Evolutionary conservation across 495 filamentous ascomycete species (phyloP).

Genomic region (Ramalina intermedia): DNA sequence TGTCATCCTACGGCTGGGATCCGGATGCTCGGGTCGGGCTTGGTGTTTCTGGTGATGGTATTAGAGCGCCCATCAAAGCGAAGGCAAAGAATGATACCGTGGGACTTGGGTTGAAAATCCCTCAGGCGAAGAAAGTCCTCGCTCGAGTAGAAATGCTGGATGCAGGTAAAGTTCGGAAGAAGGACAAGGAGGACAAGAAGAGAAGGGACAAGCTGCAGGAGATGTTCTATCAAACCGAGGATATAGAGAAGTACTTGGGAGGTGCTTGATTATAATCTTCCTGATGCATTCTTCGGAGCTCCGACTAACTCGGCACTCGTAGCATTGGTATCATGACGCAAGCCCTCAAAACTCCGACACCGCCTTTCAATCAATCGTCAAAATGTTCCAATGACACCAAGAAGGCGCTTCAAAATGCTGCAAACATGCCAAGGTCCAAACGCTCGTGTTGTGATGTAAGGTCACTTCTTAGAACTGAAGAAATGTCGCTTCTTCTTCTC

Average conservation of each 20-base stretch:
- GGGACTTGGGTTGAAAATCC: conserved; percentile 47
- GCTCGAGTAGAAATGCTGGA: conserved; percentile 40
- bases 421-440: background rate
- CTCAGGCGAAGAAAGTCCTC: conserved; percentile 20
- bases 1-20: conserved; percentile 75
- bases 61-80: conserved; percentile 58
- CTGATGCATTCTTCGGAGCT: too few species aligned
- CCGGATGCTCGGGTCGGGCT: conserved; percentile 65
- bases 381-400: background rate
- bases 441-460: background rate
- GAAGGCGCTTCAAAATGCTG: background rate
- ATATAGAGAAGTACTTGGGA: conserved; percentile 61
- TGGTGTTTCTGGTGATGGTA: conserved; percentile 56
- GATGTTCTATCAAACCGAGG: conserved; percentile 53
- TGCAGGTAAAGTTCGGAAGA: conserved; percentile 52
- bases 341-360: too few species aligned
- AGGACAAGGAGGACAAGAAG: conserved; percentile 43
- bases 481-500: conserved; percentile 70
- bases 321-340: background rate
- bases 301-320: background rate
- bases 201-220: conserved; percentile 46
- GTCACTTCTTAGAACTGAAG: conserved; percentile 49
- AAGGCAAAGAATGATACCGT: conserved; percentile 58
- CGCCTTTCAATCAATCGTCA: background rate
- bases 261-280: background rate